phyloP scores from a whole-genome alignment of 1,284 basidiomycete genomes.

The Schizopora paradoxa region DNA sequence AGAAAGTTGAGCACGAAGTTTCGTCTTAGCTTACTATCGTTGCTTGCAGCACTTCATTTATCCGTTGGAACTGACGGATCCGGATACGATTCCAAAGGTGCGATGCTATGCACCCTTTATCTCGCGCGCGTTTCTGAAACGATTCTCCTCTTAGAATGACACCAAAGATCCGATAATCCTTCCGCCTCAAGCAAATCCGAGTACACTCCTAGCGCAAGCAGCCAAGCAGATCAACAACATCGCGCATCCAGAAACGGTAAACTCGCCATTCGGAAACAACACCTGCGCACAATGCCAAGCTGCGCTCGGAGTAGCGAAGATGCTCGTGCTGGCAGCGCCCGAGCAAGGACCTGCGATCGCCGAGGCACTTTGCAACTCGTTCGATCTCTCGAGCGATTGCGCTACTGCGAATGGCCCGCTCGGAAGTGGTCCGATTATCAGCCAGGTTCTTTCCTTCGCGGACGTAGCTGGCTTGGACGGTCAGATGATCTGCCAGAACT shows the following conservation, averaged over 20 bases:
- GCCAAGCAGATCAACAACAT: conserved; percentile 52
- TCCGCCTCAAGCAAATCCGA: conserved; percentile 46
- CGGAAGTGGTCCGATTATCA: conserved; percentile 53
- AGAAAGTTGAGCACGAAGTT: conserved; percentile 4
- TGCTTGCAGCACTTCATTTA: conserved; percentile 46
- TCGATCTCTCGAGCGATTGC: conserved; percentile 51
- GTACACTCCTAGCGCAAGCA: conserved; percentile 43
- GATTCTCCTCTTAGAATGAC: conserved; percentile 34
- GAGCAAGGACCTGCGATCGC: conserved; percentile 54
- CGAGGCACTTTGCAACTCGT: conserved; percentile 55
- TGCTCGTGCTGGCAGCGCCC: conserved; percentile 61
- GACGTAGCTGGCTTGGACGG: conserved; percentile 67
- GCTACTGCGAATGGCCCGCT: conserved; percentile 40
- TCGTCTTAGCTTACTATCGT: not conserved
- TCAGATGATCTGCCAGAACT: conserved; percentile 51
- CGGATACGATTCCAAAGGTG: conserved; percentile 47
- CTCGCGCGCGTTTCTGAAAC: not conserved
- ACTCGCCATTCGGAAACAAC: conserved; percentile 43
- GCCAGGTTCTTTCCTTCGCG: conserved; percentile 63
- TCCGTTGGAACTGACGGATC: conserved; percentile 53
- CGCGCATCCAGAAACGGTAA: conserved; percentile 27
- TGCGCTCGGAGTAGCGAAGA: conserved; percentile 58
- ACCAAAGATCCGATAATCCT: conserved; percentile 61
- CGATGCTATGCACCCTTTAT: not conserved
- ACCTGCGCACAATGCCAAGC: conserved; percentile 61